These are phyloP conservation scores for Teratosphaeria destructans DNA, from an alignment of 2,329 filamentous ascomycete genomes.

Conservation along the genomic window DNA sequence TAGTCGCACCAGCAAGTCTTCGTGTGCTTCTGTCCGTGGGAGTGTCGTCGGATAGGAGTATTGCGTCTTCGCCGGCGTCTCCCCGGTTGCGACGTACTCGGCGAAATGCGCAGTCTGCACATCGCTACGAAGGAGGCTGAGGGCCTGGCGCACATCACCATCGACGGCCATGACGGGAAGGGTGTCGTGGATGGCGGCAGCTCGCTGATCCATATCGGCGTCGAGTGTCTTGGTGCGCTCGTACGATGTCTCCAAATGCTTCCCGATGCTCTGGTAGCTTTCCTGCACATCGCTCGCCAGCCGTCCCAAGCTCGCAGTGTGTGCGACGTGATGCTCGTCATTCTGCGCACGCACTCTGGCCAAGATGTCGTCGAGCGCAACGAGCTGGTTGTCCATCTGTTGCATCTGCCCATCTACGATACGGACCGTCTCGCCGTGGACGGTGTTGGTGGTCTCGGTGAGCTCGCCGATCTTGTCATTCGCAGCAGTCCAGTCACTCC, in stretches of 20 bases:
- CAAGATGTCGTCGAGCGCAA: constrained; percentile 82
- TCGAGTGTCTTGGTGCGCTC: constrained; percentile 59
- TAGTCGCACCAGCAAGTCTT: constrained; percentile 44
- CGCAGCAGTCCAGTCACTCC: constrained; percentile 74
- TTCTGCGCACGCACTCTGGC: constrained; percentile 72
- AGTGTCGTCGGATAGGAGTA: constrained; percentile 75
- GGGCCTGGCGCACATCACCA: constrained; percentile 53
- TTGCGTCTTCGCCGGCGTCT: constrained; percentile 68
- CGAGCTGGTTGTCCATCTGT: constrained; percentile 81
- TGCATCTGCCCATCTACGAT: constrained; percentile 84
- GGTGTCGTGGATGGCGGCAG: constrained; percentile 47
- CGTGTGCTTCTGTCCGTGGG: constrained; percentile 61
- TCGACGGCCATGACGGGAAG: constrained; percentile 49
- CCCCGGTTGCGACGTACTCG: constrained; percentile 77
- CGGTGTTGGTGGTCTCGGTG: constrained; percentile 70
- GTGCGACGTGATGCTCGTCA: constrained; percentile 60
- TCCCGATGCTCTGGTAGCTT: constrained; percentile 61
- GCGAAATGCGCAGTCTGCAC: constrained; percentile 55
- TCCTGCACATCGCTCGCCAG: constrained; percentile 60
- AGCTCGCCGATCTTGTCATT: constrained; percentile 75
- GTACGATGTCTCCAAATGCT: constrained; percentile 59
- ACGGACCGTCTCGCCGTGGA: constrained; percentile 80
- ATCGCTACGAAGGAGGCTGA: constrained; percentile 60
- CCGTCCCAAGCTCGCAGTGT: constrained; percentile 53
- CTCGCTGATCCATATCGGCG: constrained; percentile 53